Percentiles rank a stretch among this genome's conserved stretches.
Evolutionary conservation across 1,139 yeast species (phyloP).

Genomic region (Saccharomyces hybrid): DNA sequence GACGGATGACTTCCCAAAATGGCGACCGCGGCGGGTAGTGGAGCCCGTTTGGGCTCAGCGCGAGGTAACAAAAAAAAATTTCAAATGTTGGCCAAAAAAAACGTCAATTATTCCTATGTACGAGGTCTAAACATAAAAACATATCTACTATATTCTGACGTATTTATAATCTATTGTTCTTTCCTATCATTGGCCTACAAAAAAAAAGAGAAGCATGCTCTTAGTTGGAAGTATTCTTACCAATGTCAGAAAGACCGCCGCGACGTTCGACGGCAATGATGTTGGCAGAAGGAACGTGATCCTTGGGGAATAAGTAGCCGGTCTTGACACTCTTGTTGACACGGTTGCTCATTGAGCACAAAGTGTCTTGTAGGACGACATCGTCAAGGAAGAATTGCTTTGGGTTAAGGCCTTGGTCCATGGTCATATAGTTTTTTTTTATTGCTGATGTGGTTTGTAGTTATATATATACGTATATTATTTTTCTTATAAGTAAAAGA

Average conservation of each 20-base stretch:
- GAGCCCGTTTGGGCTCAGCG: not conserved
- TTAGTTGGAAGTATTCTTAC: not conserved
- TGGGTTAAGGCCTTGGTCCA: slow-evolving; percentile 1
- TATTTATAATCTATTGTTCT: not conserved
- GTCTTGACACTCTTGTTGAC: slow-evolving; percentile 58
- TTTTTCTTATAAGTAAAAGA: not conserved
- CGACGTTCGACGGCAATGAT: not conserved
- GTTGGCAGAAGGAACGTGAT: not conserved
- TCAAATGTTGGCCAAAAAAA: not conserved
- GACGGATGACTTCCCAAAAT: not conserved
- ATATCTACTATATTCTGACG: not conserved
- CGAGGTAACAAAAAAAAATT: not conserved
- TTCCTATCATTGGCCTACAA: not conserved
- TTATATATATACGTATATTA: not conserved
- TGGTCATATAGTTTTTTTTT: not conserved
- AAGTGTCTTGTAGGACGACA: not conserved
- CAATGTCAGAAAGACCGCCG: not conserved
- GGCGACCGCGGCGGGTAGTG: slow-evolving; percentile 1
- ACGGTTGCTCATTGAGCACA: slow-evolving; percentile 22
- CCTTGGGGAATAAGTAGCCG: slow-evolving; percentile 39
- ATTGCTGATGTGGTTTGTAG: not conserved
- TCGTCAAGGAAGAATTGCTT: not conserved
- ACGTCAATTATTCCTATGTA: not conserved
- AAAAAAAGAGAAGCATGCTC: not conserved
- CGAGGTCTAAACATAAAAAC: not conserved